Percentiles rank a stretch among this genome's conserved stretches.
Conservation (phyloP, 2,329 filamentous ascomycete genomes). For the Cryphonectria parasitica region DNA sequence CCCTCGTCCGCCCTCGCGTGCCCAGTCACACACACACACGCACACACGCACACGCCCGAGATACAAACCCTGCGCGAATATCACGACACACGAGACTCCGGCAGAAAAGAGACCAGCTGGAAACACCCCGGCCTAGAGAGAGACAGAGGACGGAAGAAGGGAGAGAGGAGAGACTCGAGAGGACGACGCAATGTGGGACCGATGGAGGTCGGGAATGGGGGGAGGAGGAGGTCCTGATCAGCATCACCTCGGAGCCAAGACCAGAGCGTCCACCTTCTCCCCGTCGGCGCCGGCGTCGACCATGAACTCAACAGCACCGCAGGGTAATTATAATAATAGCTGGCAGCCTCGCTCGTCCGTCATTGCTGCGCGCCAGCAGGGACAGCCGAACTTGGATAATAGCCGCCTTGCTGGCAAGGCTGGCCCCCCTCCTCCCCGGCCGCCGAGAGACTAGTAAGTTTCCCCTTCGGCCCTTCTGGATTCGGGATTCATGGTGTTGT, state of each 20-base stretch:
- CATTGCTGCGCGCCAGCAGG: constrained; percentile 23
- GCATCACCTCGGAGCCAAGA: not conserved
- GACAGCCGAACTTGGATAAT: not conserved
- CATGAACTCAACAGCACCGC: not conserved
- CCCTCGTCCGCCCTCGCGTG: not conserved
- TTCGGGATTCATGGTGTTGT: not conserved
- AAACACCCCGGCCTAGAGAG: too few relatives aligned
- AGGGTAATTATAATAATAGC: constrained; percentile 12
- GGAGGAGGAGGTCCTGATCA: constrained; percentile 3
- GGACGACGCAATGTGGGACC: constrained; percentile 15
- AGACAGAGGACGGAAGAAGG: not conserved
- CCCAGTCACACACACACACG: not conserved
- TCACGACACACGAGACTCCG: not conserved
- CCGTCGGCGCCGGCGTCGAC: not conserved
- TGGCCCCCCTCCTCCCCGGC: constrained; percentile 21
- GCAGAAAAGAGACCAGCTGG: not conserved
- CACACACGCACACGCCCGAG: not conserved
- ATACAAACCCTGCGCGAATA: not conserved
- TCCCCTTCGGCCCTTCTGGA: not conserved
- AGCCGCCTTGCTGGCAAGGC: constrained; percentile 17
- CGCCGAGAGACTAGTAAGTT: constrained; percentile 24
- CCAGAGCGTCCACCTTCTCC: constrained; percentile 13
- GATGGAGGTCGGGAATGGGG: constrained; percentile 19
- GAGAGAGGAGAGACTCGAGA: not conserved
- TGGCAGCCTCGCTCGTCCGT: constrained; percentile 26